These are phyloP conservation scores for Tuber aestivum DNA, from an alignment of 495 filamentous ascomycete genomes.

Conservation along the genomic window DNA sequence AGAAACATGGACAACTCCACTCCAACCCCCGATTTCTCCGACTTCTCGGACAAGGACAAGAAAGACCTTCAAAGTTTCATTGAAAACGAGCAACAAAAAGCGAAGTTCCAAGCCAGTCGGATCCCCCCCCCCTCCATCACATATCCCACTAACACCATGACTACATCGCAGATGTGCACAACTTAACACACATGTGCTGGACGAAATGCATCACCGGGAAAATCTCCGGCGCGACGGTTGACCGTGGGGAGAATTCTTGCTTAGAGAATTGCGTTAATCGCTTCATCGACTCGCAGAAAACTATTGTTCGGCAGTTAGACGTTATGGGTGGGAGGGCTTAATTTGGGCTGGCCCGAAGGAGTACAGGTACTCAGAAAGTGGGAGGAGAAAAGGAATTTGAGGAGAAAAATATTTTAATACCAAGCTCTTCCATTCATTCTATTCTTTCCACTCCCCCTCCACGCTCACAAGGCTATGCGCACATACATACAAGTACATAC, in stretches of 20 bases:
- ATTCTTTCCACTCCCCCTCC: not conserved
- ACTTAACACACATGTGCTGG: conserved; percentile 83
- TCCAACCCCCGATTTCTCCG: conserved; percentile 55
- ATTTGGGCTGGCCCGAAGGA: not conserved
- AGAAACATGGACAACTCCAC: conserved; percentile 28
- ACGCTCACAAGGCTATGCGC: not conserved
- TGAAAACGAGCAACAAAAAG: conserved; percentile 71
- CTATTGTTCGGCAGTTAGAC: conserved; percentile 74
- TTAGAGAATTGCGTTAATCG: conserved; percentile 86
- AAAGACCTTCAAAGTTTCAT: conserved; percentile 79
- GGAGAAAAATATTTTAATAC: not conserved
- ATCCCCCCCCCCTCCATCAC: conserved; percentile 29
- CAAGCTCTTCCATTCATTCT: not conserved
- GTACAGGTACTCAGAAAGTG: not conserved
- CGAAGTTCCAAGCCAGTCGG: conserved; percentile 71
- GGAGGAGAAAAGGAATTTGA: not conserved
- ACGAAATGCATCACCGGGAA: conserved; percentile 71
- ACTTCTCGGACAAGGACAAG: conserved; percentile 75
- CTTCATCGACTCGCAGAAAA: conserved; percentile 79
- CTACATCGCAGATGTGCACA: conserved; percentile 60
- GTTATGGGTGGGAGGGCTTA: conserved; percentile 49
- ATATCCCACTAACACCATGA: conserved; percentile 4
- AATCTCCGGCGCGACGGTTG: conserved; percentile 60
- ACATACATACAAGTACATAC: not conserved
- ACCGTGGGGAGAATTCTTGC: conserved; percentile 70